Evolutionary conservation across 306 rosid genomes (phyloP).

Genomic region (Mimosa pudica): DNA sequence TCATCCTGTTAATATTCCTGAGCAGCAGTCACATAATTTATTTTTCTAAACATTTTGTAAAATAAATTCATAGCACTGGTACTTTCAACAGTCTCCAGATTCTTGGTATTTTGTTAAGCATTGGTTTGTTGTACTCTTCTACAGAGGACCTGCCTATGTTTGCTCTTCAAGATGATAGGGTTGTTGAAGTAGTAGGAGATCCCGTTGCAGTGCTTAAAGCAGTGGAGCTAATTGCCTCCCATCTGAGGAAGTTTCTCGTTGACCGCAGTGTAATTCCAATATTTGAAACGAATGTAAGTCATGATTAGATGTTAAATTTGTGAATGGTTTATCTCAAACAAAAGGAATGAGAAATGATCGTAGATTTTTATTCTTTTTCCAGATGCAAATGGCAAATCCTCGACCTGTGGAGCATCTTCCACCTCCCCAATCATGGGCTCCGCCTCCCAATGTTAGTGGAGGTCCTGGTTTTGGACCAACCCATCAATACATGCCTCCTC

Average conservation of each 20-base stretch:
- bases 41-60: constrained; percentile 22
- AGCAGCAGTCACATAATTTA: constrained; percentile 11
- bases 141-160: constrained; percentile 93
- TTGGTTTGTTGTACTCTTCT: constrained; percentile 30
- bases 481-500: constrained; percentile 87
- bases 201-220: constrained; percentile 85
- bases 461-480: constrained; percentile 85
- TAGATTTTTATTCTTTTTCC: constrained; percentile 31
- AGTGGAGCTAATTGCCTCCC: constrained; percentile 86
- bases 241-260: constrained; percentile 89
- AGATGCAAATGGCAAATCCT: constrained; percentile 83
- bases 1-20: neutral
- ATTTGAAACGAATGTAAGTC: constrained; percentile 84
- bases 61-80: neutral
- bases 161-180: constrained; percentile 96
- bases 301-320: constrained; percentile 15
- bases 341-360: constrained; percentile 26
- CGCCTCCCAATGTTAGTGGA: constrained; percentile 79
- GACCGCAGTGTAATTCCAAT: constrained; percentile 85
- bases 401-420: constrained; percentile 70
- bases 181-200: constrained; percentile 93
- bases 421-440: constrained; percentile 91
- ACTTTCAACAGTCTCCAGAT: constrained; percentile 4
- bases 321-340: constrained; percentile 12
- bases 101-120: constrained; percentile 34